Base-by-base conservation (phyloP, 257 asterid genomes). In the Nicotiana attenuata region DNA sequence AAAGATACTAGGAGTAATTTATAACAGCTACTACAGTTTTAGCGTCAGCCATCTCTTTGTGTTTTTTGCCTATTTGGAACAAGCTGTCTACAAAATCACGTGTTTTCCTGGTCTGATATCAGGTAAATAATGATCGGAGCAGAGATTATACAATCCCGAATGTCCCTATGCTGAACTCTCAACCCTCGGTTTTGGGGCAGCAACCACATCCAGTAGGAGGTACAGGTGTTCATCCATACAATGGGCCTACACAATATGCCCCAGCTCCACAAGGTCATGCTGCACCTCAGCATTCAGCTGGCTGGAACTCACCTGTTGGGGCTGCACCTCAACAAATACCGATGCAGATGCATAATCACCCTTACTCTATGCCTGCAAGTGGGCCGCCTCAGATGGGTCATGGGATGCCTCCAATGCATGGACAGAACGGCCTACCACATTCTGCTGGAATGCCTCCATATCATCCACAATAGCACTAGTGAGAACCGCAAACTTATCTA, bases 101-200 rank as follows among this genome's bases (percentile, higher is more conserved):
- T 24, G 79, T 56, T 73, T 73, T 5, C 5, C 61, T 24, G 61
- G 38, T 47, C 9, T 47, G 68, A 80, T 83, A 83, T 85, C 91
- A 96, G 99, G 92, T 94, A 66, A 96, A 92, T 85, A 94, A 94
- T 64, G 98, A 94, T 83, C 87, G 99, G 63, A 90, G 98, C 87
- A 91, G 98, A 89, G 98, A 96, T 88, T 96, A 93, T 78, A 96
- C 97, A 77, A 87, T 87, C 76, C 88, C 98, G 52, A 90, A 66
- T 79, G 83, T n/a, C 22, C 92, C 97, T 2, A 82, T 88, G 77
- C 41, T 91, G 86, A 90, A 87, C 73, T 19, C 96, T 35, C 99
- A 90, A 79, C 94, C 95, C 69, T 87, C 96, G 3, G 64, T 86
- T 61, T 82, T 93, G 79, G 98, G 92, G 73, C 95, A 90, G 85